Evolutionary conservation across 148 eudicot species (phyloP), one percentile per base, ranked within the genome.

Genomic region (Rhododendron ferrugineum): DNA sequence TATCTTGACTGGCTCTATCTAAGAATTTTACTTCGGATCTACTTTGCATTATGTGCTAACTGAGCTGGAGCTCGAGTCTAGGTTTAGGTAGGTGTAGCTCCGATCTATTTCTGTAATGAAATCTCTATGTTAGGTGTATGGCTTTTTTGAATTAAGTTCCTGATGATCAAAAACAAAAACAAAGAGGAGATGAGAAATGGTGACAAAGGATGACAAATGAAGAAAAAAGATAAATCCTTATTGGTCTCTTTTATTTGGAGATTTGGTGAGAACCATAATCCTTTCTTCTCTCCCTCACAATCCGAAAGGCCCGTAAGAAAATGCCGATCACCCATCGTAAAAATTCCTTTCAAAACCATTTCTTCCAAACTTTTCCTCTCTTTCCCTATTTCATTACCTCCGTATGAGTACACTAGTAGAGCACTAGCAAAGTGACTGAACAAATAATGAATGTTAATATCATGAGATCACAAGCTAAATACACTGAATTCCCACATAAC

Each of bases 401-500:
- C 26, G 26, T 11, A 18, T 37, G 2, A 37, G 13, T 20, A 76
- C 49, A 10, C 46, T 40, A 76, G 50, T 22, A 42, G 26, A 20
- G 23, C 49, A 75, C 49, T 37, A 37, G 44, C 23, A 75, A 75
- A 40, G 28, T 16, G 26, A 75, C 79, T 75, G 13, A 7, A 75
- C 47, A 40, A 8, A 37, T 1, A 64, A 75, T 7, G 22, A 40
- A 34, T 36, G 78, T 18, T 74, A 74, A 36, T 18, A 37, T 0
- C 46, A 74, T 36, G 78, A 74, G 78, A 74, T 74, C 78, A 18
- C 44, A 74, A 18, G 78, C 47, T 74, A 74, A 74, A 74, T 37
- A 36, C 36, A 36, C 16, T 32, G 2, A 32, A 74, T 34, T n/a
- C 78, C 46, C 46, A 10, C 47, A 74, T 79, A 85, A 40, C 85